Conservation (phyloP, 2,329 filamentous ascomycete species). For the Neoarthrinium moseri region DNA sequence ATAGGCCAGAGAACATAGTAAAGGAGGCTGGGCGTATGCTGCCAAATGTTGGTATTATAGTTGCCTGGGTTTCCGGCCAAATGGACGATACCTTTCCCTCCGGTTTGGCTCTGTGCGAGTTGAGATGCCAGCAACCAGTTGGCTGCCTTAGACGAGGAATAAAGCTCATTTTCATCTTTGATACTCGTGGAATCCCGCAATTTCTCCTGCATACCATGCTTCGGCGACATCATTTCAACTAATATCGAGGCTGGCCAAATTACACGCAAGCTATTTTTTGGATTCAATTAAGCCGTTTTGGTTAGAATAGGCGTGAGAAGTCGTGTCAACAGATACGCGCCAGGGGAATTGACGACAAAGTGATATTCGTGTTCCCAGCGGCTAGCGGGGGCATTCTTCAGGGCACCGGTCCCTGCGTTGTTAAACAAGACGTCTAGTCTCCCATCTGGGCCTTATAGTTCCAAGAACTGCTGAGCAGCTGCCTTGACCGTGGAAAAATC, state of each 20-base stretch:
- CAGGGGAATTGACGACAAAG: constrained; percentile 18
- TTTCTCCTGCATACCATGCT: constrained; percentile 14
- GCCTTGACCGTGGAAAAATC: constrained; percentile 17
- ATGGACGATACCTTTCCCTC: constrained; percentile 10
- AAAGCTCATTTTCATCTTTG: constrained; percentile 14
- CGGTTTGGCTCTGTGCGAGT: constrained; percentile 16
- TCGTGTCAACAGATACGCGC: constrained; percentile 15
- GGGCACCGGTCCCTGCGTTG: constrained; percentile 20
- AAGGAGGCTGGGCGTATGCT: not conserved
- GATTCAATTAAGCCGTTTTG: constrained; percentile 12
- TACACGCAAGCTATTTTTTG: constrained; percentile 16
- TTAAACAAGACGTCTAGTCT: constrained; percentile 22
- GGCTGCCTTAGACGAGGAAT: constrained; percentile 17
- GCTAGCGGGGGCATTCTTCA: constrained; percentile 14
- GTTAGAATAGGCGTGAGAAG: constrained; percentile 17
- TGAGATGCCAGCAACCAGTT: constrained; percentile 22
- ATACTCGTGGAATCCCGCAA: constrained; percentile 10
- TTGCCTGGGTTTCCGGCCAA: constrained; percentile 18
- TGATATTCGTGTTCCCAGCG: constrained; percentile 21
- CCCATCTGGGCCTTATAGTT: constrained; percentile 12
- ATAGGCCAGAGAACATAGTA: constrained; percentile 2
- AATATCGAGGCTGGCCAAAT: constrained; percentile 19
- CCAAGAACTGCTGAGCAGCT: constrained; percentile 13
- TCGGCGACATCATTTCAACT: constrained; percentile 17
- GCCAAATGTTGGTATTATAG: constrained; percentile 17